Evolutionary conservation across 2,329 filamentous ascomycete genomes (phyloP), one percentile per base, ranked within the genome.

Genomic region (Colletotrichum viniferum): DNA sequence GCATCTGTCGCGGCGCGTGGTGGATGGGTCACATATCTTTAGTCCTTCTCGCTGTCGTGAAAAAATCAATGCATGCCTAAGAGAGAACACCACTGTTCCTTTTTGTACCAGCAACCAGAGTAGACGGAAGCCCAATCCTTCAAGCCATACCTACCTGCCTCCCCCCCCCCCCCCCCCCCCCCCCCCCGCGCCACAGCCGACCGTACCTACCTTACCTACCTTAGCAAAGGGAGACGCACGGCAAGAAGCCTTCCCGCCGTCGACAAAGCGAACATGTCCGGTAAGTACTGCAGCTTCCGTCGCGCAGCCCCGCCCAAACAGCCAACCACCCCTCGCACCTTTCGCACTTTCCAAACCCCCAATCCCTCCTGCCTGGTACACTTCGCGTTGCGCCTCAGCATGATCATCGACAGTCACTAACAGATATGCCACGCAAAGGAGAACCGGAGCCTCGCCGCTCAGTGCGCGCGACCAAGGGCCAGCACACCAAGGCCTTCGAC

Each of bases 381-480:
- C 61, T 43, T 28, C 2, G 2, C 16, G 30, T 32, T 26, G 36
- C 16, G 56, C 43, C n/a, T 52, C n/a, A 52, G 43, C 43, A n/a
- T 63, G 16, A 16, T n/a, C 38, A 43, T 9, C 61, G 13, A 32
- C 58, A 52, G 43, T 7, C 58, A 62, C 65, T 67, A 24, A 76
- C 64, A 66, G 63, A 32, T 16, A 76, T 76, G 66, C 30, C 28
- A 43, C 74, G 74, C 28, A 16, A 79, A 85, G 84, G 84, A 83
- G 89, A 92, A 85, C 84, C 87, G 74, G 96, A 98, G 90, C 95
- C 96, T 74, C 94, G 97, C 84, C 95, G 97, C 83, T 99, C 97
- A 58, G 96, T 97, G 78, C 94, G 97, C 81, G 96, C 96, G 81
- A 99, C 97, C 78, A 99, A 99, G 83, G 97, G 97, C 83, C 96